A percentile compares a stretch with the other conserved stretches of the same genome.
Evolutionary conservation across 1,284 basidiomycete species (phyloP).

Genomic region (Ustilago xerochloae): DNA sequence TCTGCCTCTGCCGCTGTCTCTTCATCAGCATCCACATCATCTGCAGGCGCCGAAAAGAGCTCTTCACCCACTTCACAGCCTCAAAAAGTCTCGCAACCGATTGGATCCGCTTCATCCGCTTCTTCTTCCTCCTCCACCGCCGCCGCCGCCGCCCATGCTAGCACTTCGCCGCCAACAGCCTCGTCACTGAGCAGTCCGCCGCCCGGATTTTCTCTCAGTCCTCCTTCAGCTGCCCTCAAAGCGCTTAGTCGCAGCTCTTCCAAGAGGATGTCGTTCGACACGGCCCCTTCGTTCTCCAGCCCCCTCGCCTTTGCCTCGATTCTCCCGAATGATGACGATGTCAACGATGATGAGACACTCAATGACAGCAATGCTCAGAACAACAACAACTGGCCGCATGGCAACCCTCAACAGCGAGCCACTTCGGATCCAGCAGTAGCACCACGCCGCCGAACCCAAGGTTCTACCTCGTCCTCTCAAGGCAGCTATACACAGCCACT

Average conservation of each 20-base stretch:
- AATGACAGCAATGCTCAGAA: conserved; percentile 20
- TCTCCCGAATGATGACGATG: conserved; percentile 56
- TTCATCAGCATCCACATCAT: conserved; percentile 15
- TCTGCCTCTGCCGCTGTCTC: conserved; percentile 3
- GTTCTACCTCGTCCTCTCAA: conserved; percentile 31
- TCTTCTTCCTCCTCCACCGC: conserved; percentile 1
- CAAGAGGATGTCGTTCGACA: conserved; percentile 58
- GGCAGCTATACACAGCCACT: conserved; percentile 21
- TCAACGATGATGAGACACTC: conserved; percentile 29
- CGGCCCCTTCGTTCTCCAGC: conserved; percentile 63
- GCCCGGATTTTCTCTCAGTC: conserved; percentile 37
- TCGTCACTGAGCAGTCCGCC: conserved; percentile 19
- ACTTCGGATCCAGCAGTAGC: conserved; percentile 13
- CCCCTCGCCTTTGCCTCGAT: conserved; percentile 63
- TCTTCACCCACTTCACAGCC: conserved; percentile 12
- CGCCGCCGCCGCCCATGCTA: conserved; percentile 20
- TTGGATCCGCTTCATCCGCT: too few relatives aligned
- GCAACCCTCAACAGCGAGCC: not conserved
- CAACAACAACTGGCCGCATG: not conserved
- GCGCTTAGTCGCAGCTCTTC: conserved; percentile 33
- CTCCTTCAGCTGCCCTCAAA: conserved; percentile 36
- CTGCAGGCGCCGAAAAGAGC: conserved; percentile 9
- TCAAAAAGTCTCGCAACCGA: conserved; percentile 12
- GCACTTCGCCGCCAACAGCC: conserved; percentile 25
- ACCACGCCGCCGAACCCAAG: conserved; percentile 9